Evolutionary conservation across 2,329 filamentous ascomycete species (phyloP), one percentile per base, ranked within the genome.

Genomic region (Blastomyces emzantsi): DNA sequence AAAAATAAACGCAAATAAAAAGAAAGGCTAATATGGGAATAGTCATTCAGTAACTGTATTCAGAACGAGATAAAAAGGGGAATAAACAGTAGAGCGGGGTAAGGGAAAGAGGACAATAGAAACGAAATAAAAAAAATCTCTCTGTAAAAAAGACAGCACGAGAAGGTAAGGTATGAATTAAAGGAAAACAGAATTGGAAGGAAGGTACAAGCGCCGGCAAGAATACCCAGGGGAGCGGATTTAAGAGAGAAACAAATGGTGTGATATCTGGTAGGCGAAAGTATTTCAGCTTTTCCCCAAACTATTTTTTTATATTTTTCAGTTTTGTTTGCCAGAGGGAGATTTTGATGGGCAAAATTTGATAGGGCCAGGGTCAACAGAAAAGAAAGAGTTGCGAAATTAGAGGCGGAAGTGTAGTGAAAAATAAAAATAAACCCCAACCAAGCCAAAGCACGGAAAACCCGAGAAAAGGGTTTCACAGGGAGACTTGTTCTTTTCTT

Each of bases 21-120:
- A 59, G 39, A 47, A 49, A 47, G 47, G 57, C 41, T 60, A 60
- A 60, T 47, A 47, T 60, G 57, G 57, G 57, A 60, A 60, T 60
- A 60, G 57, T 60, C 57, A 60, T 60, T 60, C 57, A 60, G 57
- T 60, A 47, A 49, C 25, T 60, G 57, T 60, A 49, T 47, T 60
- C 25, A 60, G 57, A 60, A 17, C 39, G 28, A 47, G 57, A 60
- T 25, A 60, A 60, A 45, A 45, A 43, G 39, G 57, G 57, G 41
- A 60, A 49, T 49, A 60, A 47, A 60, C 49, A 60, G 57, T 47
- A 47, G 57, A 36, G 11, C 8, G 13, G 57, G 43, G 28, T 25
- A 33, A n/a, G 22, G 28, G 41, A 3, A 25, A 22, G 39, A 22
- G 36, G 7, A n/a, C 6, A 39, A 28, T 17, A 25, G 25, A 28